phyloP scores from a whole-genome alignment of 129 eudicot species.

The Kitagawia praeruptora region DNA sequence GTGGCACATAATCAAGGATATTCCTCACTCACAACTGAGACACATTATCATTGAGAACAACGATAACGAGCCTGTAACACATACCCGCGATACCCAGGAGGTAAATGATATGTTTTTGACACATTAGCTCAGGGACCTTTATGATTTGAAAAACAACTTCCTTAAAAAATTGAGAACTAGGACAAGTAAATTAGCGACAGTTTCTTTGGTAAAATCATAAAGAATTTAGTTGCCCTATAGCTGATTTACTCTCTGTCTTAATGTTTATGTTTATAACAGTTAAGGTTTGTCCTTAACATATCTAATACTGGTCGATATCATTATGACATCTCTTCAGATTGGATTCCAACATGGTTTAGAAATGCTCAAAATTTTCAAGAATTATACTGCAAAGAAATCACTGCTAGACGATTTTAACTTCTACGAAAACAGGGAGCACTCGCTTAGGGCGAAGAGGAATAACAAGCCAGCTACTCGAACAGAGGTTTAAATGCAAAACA shows the following conservation, averaged over 20 bases:
- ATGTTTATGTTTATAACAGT: not conserved
- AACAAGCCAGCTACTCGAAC: constrained; percentile 32
- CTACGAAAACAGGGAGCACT: constrained; percentile 55
- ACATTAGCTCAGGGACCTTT: not conserved
- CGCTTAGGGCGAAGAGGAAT: constrained; percentile 43
- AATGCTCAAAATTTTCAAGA: constrained; percentile 78
- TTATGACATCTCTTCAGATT: constrained; percentile 28
- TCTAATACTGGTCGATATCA: not conserved
- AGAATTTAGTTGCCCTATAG: no score
- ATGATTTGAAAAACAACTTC: not conserved
- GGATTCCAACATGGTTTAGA: constrained; percentile 66
- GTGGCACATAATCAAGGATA: constrained; percentile 90
- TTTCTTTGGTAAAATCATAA: not conserved
- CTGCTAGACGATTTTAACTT: constrained; percentile 61
- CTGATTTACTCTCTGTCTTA: not conserved
- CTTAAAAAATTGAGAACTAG: not conserved
- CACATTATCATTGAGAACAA: constrained; percentile 81
- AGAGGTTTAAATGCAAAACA: constrained; percentile 18
- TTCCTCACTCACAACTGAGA: constrained; percentile 54
- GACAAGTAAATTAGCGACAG: not conserved
- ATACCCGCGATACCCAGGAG: constrained; percentile 88
- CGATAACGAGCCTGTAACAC: constrained; percentile 68
- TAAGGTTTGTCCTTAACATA: not conserved
- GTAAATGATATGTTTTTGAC: constrained; percentile 17
- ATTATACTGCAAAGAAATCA: constrained; percentile 49